Evolutionary conservation across 805 yeast species (phyloP), one percentile per base, ranked within the genome.

Genomic region (Saccharomycopsis amapae): DNA sequence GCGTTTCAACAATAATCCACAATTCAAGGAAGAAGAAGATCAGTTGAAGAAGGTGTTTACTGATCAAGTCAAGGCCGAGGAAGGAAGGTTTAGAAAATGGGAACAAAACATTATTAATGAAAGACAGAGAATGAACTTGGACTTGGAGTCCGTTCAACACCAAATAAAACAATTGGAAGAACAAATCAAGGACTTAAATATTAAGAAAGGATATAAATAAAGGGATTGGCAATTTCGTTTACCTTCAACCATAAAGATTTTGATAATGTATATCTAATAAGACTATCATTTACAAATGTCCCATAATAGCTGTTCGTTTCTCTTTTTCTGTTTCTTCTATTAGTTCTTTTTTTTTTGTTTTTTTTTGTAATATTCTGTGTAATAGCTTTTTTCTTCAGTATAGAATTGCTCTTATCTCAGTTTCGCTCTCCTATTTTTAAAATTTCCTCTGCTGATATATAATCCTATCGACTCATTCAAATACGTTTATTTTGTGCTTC

Each of bases 61-160:
- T 7, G 97, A 89, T 65, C 97, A 93, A 70, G 86, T 93, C 50
- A 89, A 90, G 69, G 85, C 85, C 40, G 98, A 93, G 69, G 98
- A 93, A 61, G 94, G 87, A 59, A 78, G 98, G 62, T 93, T 93
- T 66, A 85, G 94, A 72, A 96, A 90, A 71, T 93, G 99, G 98
- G 97, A 89, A 69, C 85, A 88, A 57, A 90, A 93, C 62, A 86
- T 93, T 56, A 93, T 88, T 55, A 87, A 86, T 56, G 97, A 93
- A 69, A 84, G 96, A 69, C 85, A 88, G 66, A 78, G 95, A 64
- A 75, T 93, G 62, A 93, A 93, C 68, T 84, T 83, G 65, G 98
- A 93, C 65, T 75, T 93, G 58, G 96, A 90, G 58, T 87, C 84
- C 56, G 78, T 89, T 67, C 96, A 88, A 64, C 65, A 75, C 48